Evolutionary conservation across 2,329 filamentous ascomycete species (phyloP).

Genomic region (Diaporthe citri): DNA sequence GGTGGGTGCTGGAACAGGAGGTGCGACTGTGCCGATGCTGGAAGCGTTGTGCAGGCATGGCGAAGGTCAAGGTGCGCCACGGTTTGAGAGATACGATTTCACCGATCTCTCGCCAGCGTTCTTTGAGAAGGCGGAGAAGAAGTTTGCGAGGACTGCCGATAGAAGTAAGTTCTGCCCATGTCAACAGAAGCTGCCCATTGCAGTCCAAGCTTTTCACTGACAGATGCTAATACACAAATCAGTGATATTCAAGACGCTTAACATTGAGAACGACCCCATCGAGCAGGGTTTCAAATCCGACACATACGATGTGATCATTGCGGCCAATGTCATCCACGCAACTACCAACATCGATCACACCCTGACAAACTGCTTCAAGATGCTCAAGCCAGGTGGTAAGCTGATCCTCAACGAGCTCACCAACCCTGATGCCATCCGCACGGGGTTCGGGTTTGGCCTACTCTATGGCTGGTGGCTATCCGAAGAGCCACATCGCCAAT

Average conservation of each 20-base stretch:
- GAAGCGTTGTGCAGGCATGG: neutral
- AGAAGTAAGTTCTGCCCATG: neutral
- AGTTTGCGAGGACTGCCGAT: slow-evolving; percentile 43
- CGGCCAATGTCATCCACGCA: slow-evolving; percentile 50
- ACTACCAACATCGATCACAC: slow-evolving; percentile 47
- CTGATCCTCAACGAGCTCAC: slow-evolving; percentile 32
- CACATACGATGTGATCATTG: slow-evolving; percentile 44
- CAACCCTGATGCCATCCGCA: neutral
- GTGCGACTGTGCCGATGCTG: slow-evolving; percentile 39
- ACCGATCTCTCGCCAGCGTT: slow-evolving; percentile 57
- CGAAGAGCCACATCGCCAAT: slow-evolving; percentile 4
- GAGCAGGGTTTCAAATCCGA: slow-evolving; percentile 18
- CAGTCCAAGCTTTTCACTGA: neutral
- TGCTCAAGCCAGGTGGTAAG: slow-evolving; percentile 17
- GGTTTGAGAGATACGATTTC: slow-evolving; percentile 52
- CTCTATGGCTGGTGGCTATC: slow-evolving; percentile 4
- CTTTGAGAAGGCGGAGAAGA: slow-evolving; percentile 51
- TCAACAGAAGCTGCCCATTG: neutral
- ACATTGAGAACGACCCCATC: slow-evolving; percentile 4
- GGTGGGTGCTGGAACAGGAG: slow-evolving; percentile 42
- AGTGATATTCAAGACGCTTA: slow-evolving; percentile 3
- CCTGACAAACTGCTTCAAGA: slow-evolving; percentile 40
- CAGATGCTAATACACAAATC: neutral
- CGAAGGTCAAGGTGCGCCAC: slow-evolving; percentile 18
- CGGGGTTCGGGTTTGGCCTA: slow-evolving; percentile 12